Base-by-base conservation (phyloP, 208 protist genomes). In the Acanthamoeba triangularis region DNA sequence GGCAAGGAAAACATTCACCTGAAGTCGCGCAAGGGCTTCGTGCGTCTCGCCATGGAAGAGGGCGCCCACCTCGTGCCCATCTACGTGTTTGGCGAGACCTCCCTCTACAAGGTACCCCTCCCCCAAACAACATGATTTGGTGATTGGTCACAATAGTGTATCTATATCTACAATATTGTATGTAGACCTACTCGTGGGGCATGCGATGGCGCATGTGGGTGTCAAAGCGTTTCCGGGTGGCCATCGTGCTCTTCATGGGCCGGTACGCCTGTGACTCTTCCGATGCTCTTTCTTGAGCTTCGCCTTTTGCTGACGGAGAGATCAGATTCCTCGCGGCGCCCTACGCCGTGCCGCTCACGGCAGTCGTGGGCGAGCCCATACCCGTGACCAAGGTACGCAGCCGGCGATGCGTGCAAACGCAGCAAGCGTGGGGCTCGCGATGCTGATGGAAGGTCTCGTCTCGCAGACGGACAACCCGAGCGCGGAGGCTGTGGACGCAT, bases 1-100 rank as follows among this genome's bases (percentile, higher is more conserved):
- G 84, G 56, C 28, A 65, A 69, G 23, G 84, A 91, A 33, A 91
- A 72, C 14, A 63, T 91, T 33, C 67, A 69, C 30, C 14, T 91
- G n/a, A 33, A 69, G 28, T 91, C 84, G 13, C 25, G 84, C 0
- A 91, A 91, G 56, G 84, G 84, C 54, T 91, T 91, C 35, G 84
- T 91, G 4, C 13, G 84, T 1, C 59, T 91, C 8, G 84, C 84
- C 23, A 33, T 91, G 84, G 84, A 91, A 47, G 59, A 63, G 35
- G 84, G 84, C 56, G 49, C 84, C 14, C 84, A 33, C 5, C 30
- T 91, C 16, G 84, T 91, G 7, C 84, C 84, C 1, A 69, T 91
- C 47, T 91, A 91, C 56, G 84, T 91, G 3, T 91, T 91, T 41
- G 84, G 84, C 14, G 84, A 91, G 56, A 91, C 84, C 35, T 91